Evolutionary conservation across 495 filamentous ascomycete species (phyloP).

Genomic region (Amphirosellinia nigrospora): DNA sequence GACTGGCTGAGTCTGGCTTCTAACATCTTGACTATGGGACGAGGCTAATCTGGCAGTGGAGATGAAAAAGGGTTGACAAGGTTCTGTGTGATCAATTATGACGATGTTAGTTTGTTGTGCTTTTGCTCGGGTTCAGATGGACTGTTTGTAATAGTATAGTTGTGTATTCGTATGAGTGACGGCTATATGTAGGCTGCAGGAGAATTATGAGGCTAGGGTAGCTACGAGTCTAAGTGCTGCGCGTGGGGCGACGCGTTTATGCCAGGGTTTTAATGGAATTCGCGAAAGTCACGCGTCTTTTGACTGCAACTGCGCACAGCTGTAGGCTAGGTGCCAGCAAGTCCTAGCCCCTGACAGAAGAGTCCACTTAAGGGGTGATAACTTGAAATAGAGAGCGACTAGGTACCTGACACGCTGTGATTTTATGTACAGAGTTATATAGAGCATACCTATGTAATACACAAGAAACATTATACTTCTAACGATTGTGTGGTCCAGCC

Average conservation of each 20-base stretch:
- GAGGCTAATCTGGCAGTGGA: background rate
- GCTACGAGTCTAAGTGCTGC: constrained; percentile 19
- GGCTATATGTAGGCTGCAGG: constrained; percentile 5
- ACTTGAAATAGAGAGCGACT: background rate
- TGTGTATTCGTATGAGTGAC: background rate
- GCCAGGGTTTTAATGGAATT: constrained; percentile 36
- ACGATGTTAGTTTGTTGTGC: background rate
- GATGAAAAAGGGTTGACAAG: background rate
- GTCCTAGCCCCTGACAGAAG: no score
- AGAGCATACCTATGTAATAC: background rate
- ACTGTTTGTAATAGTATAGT: background rate
- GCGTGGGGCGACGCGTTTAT: constrained; percentile 31
- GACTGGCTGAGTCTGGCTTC: constrained; percentile 97
- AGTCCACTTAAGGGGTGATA: no score
- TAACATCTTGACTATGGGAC: constrained; percentile 63
- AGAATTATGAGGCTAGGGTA: constrained; percentile 19
- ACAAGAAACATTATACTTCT: constrained; percentile 14
- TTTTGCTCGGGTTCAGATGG: background rate
- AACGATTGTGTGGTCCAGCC: constrained; percentile 14
- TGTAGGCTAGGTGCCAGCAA: background rate
- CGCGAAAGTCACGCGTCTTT: constrained; percentile 26
- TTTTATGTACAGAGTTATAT: constrained; percentile 2
- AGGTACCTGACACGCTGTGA: background rate
- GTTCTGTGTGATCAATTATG: background rate
- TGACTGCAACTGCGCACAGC: constrained; percentile 8